phyloP scores from a whole-genome alignment of 2,329 filamentous ascomycete species.

The Pseudogymnoascus sp. region DNA sequence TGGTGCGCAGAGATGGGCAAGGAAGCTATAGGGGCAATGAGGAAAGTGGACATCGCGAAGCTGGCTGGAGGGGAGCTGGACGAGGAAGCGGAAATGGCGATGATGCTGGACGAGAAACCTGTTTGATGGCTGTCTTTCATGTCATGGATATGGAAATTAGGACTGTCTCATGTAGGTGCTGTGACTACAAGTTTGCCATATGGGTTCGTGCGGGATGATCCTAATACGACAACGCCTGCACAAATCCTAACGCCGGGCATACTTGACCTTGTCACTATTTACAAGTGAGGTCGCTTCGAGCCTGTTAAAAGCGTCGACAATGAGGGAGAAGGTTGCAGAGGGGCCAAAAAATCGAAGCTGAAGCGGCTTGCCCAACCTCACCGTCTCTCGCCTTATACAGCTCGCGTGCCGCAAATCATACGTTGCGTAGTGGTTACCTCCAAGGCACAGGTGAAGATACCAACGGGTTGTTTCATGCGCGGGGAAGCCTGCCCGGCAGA shows the following conservation, averaged over 20 bases:
- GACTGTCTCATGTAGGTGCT: not conserved
- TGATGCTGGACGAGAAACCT: slow-evolving; percentile 4
- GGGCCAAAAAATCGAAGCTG: not conserved
- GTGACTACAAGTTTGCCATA: not conserved
- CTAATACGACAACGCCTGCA: not conserved
- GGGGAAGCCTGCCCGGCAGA: not conserved
- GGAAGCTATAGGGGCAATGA: not conserved
- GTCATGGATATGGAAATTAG: not conserved
- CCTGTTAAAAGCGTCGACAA: not conserved
- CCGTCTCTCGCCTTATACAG: not conserved
- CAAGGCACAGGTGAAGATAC: not conserved
- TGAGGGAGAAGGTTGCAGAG: not conserved
- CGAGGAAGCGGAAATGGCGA: not conserved
- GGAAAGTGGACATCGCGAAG: not conserved
- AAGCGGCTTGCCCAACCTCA: not conserved
- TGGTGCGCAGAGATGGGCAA: slow-evolving; percentile 27
- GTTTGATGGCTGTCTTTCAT: not conserved
- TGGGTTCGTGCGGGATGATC: not conserved
- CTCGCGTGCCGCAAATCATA: not conserved
- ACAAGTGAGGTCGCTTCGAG: not conserved
- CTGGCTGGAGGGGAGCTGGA: not conserved
- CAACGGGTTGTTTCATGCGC: not conserved
- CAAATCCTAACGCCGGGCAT: not conserved
- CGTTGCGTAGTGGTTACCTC: not conserved
- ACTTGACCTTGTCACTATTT: too few species aligned